A percentile compares a stretch with the other conserved stretches of the same genome.
Conservation (phyloP, 2,329 filamentous ascomycete species). For the Gnomoniopsis sp. region DNA sequence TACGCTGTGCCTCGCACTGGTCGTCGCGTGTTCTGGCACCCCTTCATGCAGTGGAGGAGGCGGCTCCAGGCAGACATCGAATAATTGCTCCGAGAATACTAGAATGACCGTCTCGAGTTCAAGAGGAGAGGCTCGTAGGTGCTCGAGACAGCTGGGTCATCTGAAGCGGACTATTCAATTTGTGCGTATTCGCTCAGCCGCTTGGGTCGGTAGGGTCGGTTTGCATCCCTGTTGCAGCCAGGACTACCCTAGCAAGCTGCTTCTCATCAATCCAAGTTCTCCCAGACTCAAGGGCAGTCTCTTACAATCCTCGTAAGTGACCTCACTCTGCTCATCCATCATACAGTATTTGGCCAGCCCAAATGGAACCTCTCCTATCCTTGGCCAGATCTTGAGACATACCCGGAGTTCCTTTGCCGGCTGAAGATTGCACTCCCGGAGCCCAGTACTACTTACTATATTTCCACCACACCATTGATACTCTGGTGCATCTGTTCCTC, state of each 20-base stretch:
- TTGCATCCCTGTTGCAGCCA: background rate
- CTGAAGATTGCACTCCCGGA: background rate
- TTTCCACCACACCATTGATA: too few relatives aligned
- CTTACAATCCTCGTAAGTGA: background rate
- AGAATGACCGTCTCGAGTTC: background rate
- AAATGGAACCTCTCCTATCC: constrained; percentile 3
- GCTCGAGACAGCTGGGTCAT: background rate
- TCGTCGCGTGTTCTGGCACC: background rate
- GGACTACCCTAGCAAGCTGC: background rate
- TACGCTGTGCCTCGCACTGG: background rate
- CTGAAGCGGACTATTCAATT: background rate
- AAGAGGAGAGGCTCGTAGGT: background rate
- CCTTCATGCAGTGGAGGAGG: background rate
- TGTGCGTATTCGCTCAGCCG: background rate
- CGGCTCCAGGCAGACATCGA: too few relatives aligned
- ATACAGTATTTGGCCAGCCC: background rate
- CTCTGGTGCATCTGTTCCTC: background rate
- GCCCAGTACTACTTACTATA: background rate
- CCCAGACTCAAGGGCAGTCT: background rate
- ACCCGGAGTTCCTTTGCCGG: background rate
- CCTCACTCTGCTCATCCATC: background rate
- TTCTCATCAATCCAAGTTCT: background rate
- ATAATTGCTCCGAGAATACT: too few relatives aligned
- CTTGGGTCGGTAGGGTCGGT: background rate
- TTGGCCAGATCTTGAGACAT: constrained; percentile 8